Evolutionary conservation across 495 filamentous ascomycete species (phyloP), one percentile per base, ranked within the genome.

Genomic region (Aspergillus campestris): DNA sequence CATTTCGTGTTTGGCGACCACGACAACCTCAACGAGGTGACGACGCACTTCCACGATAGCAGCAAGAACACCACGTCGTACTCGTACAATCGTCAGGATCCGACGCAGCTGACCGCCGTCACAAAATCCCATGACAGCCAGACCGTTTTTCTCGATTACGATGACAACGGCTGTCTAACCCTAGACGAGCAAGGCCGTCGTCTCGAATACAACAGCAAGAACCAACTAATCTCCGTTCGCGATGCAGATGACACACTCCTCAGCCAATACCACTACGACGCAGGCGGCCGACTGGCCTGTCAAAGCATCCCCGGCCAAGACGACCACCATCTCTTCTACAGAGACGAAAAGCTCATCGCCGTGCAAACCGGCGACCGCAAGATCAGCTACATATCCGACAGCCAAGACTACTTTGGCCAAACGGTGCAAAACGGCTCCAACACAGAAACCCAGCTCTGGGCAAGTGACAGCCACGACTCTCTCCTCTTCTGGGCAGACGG

Each of bases 201-300:
- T 6, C 41, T 49, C 6, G 34, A 33, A 24, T 49, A 49, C 36
- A 31, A 49, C 18, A 8, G 6, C 8, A 3, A 18, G 40, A 33
- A 14, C 18, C 47, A 15, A 9, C 30, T 47, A n/a, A 9, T 8
- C 10, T 13, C 45, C 9, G 36, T 47, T 4, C 29, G 29, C 3
- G 31, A 41, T 28, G 31, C 5, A 7, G n/a, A 34, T 3, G 15
- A 18, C 11, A 6, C 12, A 3, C 9, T 38, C 11, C 4, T 42
- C 29, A 33, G 47, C 33, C 3, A 49, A 30, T 49, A 49, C 40
- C 13, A 7, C 2, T 49, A 49, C 47, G 47, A 49, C 8, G 40
- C 34, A 2, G 1, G 15, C 7, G 45, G 31, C 1, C 10, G 38
- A 8, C 36, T 47, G 7, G 13, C 18, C 30, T 33, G 38, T 27